Percentiles rank a stretch among this genome's conserved stretches.
Evolutionary conservation across 2,329 filamentous ascomycete species (phyloP).

Genomic region (Colletotrichum nymphaeae): DNA sequence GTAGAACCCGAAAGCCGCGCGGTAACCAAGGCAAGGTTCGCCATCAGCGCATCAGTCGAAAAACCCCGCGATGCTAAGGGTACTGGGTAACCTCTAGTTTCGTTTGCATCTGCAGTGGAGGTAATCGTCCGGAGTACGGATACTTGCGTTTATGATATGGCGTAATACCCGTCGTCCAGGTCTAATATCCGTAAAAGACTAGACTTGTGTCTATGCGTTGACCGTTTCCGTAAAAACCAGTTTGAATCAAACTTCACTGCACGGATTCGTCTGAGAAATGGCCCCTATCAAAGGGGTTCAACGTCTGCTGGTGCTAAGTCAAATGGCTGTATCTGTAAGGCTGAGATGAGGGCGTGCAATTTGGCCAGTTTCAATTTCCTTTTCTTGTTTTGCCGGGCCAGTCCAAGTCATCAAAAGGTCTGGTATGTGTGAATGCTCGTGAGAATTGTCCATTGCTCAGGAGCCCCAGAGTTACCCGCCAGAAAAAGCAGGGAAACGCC

Average conservation of each 20-base stretch:
- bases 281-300: neutral
- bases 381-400: neutral
- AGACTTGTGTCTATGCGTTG: neutral
- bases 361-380: neutral
- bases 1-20: slow-evolving; percentile 2
- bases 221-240: neutral
- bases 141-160: too few relatives aligned
- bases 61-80: too few relatives aligned
- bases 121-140: too few relatives aligned
- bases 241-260: neutral
- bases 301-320: neutral
- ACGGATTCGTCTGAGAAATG: neutral
- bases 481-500: slow-evolving; percentile 10
- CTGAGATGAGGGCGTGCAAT: neutral
- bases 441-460: neutral
- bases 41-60: neutral
- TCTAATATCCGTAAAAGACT: neutral
- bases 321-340: neutral
- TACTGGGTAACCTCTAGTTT: neutral
- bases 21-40: neutral
- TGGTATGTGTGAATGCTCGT: neutral
- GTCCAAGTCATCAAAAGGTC: neutral
- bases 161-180: neutral
- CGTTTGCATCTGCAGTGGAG: too few relatives aligned
- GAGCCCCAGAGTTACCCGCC: slow-evolving; percentile 22